Base-by-base conservation (phyloP, 1,139 yeast species). In the Saccharomyces hybrid region DNA sequence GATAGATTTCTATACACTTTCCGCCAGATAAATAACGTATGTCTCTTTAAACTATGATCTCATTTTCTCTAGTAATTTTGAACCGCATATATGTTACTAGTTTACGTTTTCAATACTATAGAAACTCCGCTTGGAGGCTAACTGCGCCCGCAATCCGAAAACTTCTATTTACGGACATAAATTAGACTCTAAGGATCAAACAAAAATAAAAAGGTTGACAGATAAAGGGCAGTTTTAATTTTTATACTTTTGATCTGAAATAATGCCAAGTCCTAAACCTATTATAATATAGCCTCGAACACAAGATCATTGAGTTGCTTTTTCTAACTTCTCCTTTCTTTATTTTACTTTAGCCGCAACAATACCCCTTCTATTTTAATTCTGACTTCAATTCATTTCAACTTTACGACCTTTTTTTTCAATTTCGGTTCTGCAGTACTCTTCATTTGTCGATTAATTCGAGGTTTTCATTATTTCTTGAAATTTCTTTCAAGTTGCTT, bases 31-130 rank as follows among this genome's bases (percentile, higher is more conserved):
- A 38, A 38, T 38, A 38, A 5, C 44, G 9, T 20, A 20, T 11
- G 13, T 16, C 25, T 38, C 16, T 16, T 38, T 20, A 20, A 9
- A 16, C 3, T 2, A 16, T 11, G 7, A 9, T 16, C 16, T 16
- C 25, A 13, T 31, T 31, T 31, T 31, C 7, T 31, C 8, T 3
- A 31, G 23, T 38, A 16, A 16, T 38, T 38, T 16, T 16, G 16
- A 20, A 38, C 13, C 14, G 23, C 11, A 3, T 16, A 38, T 6
- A 9, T 9, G 11, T 11, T 38, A 44, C 42, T 42, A 32, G 11
- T 47, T 48, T 20, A 42, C 31, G n/a, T 52, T 47, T 31, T 50
- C 41, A 25, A 47, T 31, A 51, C 20, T 54, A 32, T 50, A 50
- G 48, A 50, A 14, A 50, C 47, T 26, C 27, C 23, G 25, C 23